Base-by-base conservation (phyloP, 208 protist genomes). In the Leishmania braziliensis region DNA sequence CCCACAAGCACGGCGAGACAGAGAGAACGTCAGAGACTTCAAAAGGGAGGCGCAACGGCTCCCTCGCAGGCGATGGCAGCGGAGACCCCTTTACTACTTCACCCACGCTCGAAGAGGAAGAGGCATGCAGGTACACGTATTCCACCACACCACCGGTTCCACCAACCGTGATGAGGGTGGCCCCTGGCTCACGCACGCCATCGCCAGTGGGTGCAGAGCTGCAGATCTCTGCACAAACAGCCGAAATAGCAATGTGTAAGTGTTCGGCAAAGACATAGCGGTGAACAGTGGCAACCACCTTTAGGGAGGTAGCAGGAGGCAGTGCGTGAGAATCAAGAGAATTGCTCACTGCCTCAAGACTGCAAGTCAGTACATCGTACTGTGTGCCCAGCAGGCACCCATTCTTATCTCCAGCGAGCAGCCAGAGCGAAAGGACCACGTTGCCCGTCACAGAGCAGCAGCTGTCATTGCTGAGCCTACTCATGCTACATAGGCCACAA, bases 31-130 rank as follows among this genome's bases (percentile, higher is more conserved):
- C 56, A 14, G 90, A 90, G 20, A 88, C 77, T 18, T 91, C 87
- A 56, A 84, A 91, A 14, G 92, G 89, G 14, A 96, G 83, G 2
- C 86, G 86, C 26, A 96, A 78, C 29, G 83, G 86, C 46, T 83
- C 79, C 12, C 48, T 43, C 10, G 80, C 82, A 0, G 4, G 39
- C 53, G 60, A 43, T 5, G 60, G 75, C 56, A 58, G 46, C 50
- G 68, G 54, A 29, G 54, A 12, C 68, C 50, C 10, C 66, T 1
- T 54, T 53, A 12, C 53, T 23, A 5, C 66, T n/a, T 46, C 33
- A 29, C 33, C 54, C 48, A 9, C 56, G n/a, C 10, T 26, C 39
- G 23, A 36, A 39, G 50, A 51, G 26, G 63, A 33, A 18, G 54
- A 53, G 50, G 29, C 9, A n/a, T 75, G 73, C 53, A 83, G 29